These are phyloP conservation scores for Vanrija sp. DNA, from an alignment of 1,284 basidiomycete genomes.

Conservation along the genomic window DNA sequence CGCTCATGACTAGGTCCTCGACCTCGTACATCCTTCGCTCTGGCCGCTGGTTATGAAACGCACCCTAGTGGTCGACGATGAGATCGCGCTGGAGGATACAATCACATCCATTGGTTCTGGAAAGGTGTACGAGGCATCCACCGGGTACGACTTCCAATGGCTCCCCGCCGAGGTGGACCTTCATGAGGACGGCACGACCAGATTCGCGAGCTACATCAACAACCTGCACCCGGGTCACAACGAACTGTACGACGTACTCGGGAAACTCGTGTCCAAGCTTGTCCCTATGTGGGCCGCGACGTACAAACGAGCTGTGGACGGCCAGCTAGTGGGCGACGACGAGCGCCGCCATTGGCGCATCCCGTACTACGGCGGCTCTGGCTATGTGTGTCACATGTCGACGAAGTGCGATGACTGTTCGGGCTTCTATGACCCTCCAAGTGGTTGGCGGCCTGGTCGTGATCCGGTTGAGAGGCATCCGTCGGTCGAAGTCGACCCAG, in stretches of 20 bases:
- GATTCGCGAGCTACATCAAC: conserved; percentile 11
- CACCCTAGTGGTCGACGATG: background rate
- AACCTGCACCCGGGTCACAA: conserved; percentile 7
- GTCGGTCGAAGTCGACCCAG: background rate
- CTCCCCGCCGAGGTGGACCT: conserved; percentile 4
- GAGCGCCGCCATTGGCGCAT: too few relatives aligned
- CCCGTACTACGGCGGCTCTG: background rate
- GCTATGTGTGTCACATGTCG: too few relatives aligned
- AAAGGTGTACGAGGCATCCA: background rate
- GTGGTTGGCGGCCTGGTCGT: too few relatives aligned
- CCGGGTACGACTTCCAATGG: conserved; percentile 10
- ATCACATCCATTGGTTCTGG: background rate
- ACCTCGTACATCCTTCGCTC: conserved; percentile 10
- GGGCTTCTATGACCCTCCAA: too few relatives aligned
- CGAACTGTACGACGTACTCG: conserved; percentile 1
- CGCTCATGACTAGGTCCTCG: background rate
- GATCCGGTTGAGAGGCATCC: background rate
- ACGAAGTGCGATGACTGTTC: too few relatives aligned
- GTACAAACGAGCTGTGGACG: conserved; percentile 1
- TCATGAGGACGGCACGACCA: background rate
- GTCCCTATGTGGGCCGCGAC: background rate
- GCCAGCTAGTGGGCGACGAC: background rate
- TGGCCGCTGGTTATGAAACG: conserved; percentile 5
- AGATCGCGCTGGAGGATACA: background rate
- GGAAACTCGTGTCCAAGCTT: background rate